These are phyloP conservation scores for Penicillium malachiteum DNA, from an alignment of 495 filamentous ascomycete species.

Conservation along the genomic window DNA sequence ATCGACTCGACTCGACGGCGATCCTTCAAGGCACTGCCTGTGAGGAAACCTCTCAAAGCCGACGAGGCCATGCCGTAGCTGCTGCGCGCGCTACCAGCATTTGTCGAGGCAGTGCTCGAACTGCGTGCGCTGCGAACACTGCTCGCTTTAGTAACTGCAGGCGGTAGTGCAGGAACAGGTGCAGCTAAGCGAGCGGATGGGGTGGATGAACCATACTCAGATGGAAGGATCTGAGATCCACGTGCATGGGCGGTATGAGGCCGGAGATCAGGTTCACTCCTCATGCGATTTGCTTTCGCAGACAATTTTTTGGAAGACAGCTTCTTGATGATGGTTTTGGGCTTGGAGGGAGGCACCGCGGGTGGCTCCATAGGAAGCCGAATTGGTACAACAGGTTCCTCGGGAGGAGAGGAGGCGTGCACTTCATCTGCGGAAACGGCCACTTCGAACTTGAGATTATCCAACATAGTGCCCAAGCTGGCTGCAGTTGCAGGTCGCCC, in stretches of 20 bases:
- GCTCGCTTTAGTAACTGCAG: conserved; percentile 29
- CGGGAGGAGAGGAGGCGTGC: conserved; percentile 17
- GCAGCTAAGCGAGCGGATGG: conserved; percentile 32
- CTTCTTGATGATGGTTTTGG: not conserved
- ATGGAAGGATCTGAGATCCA: conserved; percentile 21
- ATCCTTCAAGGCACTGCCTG: conserved; percentile 30
- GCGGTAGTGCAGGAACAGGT: conserved; percentile 38
- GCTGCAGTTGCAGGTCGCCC: conserved; percentile 39
- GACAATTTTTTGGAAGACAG: not conserved
- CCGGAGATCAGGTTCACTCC: conserved; percentile 20
- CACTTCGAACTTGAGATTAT: conserved; percentile 41
- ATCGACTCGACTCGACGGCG: conserved; percentile 32
- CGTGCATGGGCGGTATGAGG: conserved; percentile 25
- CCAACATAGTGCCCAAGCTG: conserved; percentile 42
- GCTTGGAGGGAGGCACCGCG: not conserved
- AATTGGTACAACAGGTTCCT: conserved; percentile 13
- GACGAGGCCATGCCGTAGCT: conserved; percentile 43
- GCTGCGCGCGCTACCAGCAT: conserved; percentile 42
- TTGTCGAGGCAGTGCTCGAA: conserved; percentile 42
- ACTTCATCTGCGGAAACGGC: conserved; percentile 38
- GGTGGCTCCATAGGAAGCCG: conserved; percentile 7
- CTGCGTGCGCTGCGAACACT: conserved; percentile 45
- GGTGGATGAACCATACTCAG: conserved; percentile 26
- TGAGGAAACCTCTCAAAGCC: conserved; percentile 40
- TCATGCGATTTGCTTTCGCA: conserved; percentile 5